These are phyloP conservation scores for Penicillium simplicissimum DNA, from an alignment of 495 filamentous ascomycete genomes.

Conservation along the genomic window DNA sequence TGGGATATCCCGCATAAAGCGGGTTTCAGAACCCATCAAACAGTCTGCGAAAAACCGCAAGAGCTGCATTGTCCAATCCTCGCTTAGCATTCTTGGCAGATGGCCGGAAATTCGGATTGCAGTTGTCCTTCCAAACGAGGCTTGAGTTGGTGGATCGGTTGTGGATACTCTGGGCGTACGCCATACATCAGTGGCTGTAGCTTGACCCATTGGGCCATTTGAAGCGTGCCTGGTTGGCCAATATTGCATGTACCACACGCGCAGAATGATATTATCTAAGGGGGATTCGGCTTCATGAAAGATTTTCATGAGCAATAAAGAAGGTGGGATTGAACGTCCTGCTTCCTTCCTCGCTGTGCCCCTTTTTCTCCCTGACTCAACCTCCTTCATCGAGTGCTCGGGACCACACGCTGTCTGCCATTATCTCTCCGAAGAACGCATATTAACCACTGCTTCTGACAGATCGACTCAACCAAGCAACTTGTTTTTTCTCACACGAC, in stretches of 20 bases:
- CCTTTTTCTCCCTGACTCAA: not conserved
- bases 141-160: not conserved
- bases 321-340: not conserved
- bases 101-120: conserved; percentile 5
- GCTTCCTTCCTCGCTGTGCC: not conserved
- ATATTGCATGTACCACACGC: conserved; percentile 8
- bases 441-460: not conserved
- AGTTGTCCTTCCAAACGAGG: conserved; percentile 10
- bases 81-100: conserved; percentile 17
- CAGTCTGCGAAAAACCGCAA: not conserved
- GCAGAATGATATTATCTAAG: conserved; percentile 7
- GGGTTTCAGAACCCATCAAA: not conserved
- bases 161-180: conserved; percentile 1
- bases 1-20: not conserved
- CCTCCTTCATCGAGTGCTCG: not conserved
- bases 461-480: not conserved
- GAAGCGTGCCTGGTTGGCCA: conserved; percentile 8
- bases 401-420: not conserved
- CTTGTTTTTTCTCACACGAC: not conserved
- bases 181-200: conserved; percentile 17
- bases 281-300: conserved; percentile 1
- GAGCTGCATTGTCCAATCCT: conserved; percentile 3
- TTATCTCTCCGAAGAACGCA: not conserved
- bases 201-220: conserved; percentile 13
- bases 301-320: conserved; percentile 5